Evolutionary conservation across 129 eudicot species (phyloP), one percentile per base, ranked within the genome.

Genomic region (Artemisia annua): DNA sequence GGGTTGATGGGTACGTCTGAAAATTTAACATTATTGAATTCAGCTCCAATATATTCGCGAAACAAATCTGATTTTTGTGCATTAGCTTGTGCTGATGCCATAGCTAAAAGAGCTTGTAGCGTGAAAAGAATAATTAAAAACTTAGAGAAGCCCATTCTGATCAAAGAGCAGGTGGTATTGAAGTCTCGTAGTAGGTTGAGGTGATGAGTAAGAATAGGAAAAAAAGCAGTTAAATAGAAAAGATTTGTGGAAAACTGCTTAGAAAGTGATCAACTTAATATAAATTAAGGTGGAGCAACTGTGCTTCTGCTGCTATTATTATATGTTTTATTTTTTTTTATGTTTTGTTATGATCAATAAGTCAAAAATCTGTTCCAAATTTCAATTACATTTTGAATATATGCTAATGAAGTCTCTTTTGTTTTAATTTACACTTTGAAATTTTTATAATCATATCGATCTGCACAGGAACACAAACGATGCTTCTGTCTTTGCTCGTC

Each of bases 41-140:
- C 88, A 0, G 95, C 95, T 51, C 95, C 95, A 3, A 88, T 85
- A 75, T 88, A 88, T 53, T 85, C 95, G 13, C 95, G 78, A 71
- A 88, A 85, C 0, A 88, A 39, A 46, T 78, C 80, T 7, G 96
- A 70, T 78, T 83, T 84, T 43, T 56, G 35, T 7, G 86, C 52
- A 9, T 70, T 58, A 8, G 78, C 54, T 74, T 80, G 74, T 52
- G 74, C 26, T 64, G 80, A 57, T 63, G 83, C 19, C 20, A 80
- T 2, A 32, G 73, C 18, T 39, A 82, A 57, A 6, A 84, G 73
- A 14, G 73, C 71, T 79, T 81, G 81, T 59, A 87, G 85, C 32
- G 77, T 26, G 59, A 84, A 68, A 61, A 86, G 67, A 63, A 68
- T 6, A 4, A 72, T 17, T 60, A 51, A 22, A 70, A 79, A 11